A percentile compares a stretch with the other conserved stretches of the same genome.
Evolutionary conservation across 768 basidiomycete genomes (phyloP).

Genomic region (Arthromyces matolae): DNA sequence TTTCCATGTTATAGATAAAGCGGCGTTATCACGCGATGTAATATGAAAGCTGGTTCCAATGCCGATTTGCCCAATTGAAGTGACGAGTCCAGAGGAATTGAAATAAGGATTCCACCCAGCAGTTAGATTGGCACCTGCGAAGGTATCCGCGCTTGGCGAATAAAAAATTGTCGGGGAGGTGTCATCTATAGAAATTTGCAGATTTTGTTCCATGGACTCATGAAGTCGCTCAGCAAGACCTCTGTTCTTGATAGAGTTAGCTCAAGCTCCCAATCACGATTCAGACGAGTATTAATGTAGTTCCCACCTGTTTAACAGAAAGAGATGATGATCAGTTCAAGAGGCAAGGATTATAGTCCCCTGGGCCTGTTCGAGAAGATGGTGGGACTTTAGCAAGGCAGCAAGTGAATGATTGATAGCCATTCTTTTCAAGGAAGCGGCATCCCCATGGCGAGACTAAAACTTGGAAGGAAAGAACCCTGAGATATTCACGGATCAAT

Average conservation of each 20-base stretch:
- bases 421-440: neutral
- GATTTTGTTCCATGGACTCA: slow-evolving; percentile 15
- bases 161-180: slow-evolving; percentile 63
- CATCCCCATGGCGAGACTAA: slow-evolving; percentile 10
- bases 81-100: slow-evolving; percentile 44
- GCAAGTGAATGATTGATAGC: slow-evolving; percentile 7
- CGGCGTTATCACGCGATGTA: slow-evolving; percentile 58
- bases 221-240: neutral
- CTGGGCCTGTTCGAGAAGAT: slow-evolving; percentile 1
- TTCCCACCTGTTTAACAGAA: neutral
- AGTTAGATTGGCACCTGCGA: slow-evolving; percentile 42
- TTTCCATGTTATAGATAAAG: slow-evolving; percentile 53
- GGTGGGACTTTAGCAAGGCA: neutral
- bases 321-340: too few species aligned
- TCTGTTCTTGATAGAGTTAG: neutral
- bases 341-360: neutral
- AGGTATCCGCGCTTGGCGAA: slow-evolving; percentile 55
- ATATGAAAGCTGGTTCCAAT: slow-evolving; percentile 58
- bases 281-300: too few species aligned
- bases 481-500: neutral
- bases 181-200: slow-evolving; percentile 46
- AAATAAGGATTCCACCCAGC: slow-evolving; percentile 72
- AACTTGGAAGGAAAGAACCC: neutral
- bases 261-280: too few species aligned
- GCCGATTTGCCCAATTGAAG: slow-evolving; percentile 38